A percentile compares a stretch with the other conserved stretches of the same genome.
Evolutionary conservation across 129 eudicot genomes (phyloP).

Genomic region (sunflower (Helianthus annuus)): HanXRQr2.0-SUNRISE NC_035447.2:74263405-74263904

Average conservation of each 20-base stretch:
- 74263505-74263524: slow-evolving; percentile 13
- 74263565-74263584: not conserved
- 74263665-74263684: no score
- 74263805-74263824: not conserved
- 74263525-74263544: slow-evolving; percentile 22
- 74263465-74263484: slow-evolving; percentile 7
- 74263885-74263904: not conserved
- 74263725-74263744: not conserved
- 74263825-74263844: not conserved
- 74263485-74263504: slow-evolving; percentile 19
- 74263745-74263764: not conserved
- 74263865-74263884: not conserved
- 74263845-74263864: not conserved
- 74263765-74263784: not conserved
- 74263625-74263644: no score
- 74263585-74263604: slow-evolving; percentile 16
- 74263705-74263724: not conserved
- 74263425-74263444: slow-evolving; percentile 29
- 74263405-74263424: slow-evolving; percentile 20
- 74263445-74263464: slow-evolving; percentile 22
- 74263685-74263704: not conserved
- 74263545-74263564: not conserved
- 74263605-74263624: not conserved
- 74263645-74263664: no score
- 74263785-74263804: not conserved